Evolutionary conservation across 345 rosid genomes (phyloP).

Genomic region (Populus simonii): DNA sequence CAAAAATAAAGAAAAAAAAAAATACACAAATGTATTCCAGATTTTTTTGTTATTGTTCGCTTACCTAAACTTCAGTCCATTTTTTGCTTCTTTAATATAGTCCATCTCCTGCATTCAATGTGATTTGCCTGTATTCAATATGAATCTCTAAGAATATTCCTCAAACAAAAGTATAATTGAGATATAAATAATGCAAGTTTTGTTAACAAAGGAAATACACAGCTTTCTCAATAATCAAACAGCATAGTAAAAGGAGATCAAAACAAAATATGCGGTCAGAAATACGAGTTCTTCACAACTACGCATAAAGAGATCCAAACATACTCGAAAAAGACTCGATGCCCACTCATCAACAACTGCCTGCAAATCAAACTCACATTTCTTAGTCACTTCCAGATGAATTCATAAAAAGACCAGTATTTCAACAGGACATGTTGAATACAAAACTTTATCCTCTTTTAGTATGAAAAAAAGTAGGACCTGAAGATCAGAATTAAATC

Average conservation of each 20-base stretch:
- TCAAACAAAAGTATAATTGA: constrained; percentile 23
- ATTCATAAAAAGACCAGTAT: not conserved
- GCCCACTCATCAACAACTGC: constrained; percentile 98
- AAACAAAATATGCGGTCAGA: not conserved
- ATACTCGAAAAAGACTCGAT: constrained; percentile 88
- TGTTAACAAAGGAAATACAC: not conserved
- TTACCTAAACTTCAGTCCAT: constrained; percentile 89
- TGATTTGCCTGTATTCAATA: constrained; percentile 99
- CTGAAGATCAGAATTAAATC: constrained; percentile 81
- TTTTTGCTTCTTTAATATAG: constrained; percentile 78
- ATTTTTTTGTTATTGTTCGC: constrained; percentile 12
- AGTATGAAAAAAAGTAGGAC: constrained; percentile 24
- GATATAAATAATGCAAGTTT: not conserved
- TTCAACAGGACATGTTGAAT: not conserved
- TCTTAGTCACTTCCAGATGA: constrained; percentile 15
- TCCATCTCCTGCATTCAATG: constrained; percentile 99
- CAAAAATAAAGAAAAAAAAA: not conserved
- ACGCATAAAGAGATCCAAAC: constrained; percentile 18
- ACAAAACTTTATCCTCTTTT: not conserved
- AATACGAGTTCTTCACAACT: not conserved
- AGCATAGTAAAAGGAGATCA: not conserved
- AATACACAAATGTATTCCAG: not conserved
- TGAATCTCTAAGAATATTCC: constrained; percentile 81
- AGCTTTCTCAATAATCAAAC: not conserved
- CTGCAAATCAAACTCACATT: constrained; percentile 44